A percentile compares a stretch with the other conserved stretches of the same genome.
Conservation (phyloP, 192 early-diverging fungal species). For the Entomortierella parvispora region DNA sequence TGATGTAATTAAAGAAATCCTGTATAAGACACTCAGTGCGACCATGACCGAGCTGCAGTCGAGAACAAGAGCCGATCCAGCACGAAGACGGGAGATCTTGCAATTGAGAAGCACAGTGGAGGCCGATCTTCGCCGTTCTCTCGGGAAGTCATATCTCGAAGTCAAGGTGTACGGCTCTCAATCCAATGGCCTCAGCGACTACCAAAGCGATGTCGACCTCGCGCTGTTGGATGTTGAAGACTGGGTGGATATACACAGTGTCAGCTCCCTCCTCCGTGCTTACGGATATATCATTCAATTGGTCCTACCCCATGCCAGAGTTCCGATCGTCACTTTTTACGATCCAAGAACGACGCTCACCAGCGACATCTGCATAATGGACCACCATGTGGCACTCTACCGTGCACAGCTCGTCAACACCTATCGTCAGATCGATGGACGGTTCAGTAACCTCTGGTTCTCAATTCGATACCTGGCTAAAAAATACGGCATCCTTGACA, state of each 20-base stretch:
- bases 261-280: neutral
- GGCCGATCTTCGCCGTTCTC: neutral
- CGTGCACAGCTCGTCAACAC: slow-evolving; percentile 11
- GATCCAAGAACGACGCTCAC: neutral
- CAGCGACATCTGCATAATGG: slow-evolving; percentile 3
- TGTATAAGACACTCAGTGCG: no score
- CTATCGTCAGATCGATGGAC: slow-evolving; percentile 6
- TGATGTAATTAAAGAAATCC: no score
- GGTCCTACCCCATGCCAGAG: neutral
- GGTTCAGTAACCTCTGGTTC: neutral
- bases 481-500: neutral
- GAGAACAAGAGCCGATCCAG: no score
- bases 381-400: neutral
- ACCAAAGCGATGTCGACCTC: neutral
- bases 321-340: slow-evolving; percentile 1
- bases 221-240: neutral
- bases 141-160: neutral
- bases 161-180: slow-evolving; percentile 8
- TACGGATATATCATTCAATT: neutral
- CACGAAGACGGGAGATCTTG: no score
- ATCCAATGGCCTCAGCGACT: neutral
- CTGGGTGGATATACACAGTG: no score
- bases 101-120: no score
- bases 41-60: no score
- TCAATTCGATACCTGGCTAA: neutral